Percentiles rank a stretch among this genome's conserved stretches.
Conservation (phyloP, 331 rosid genomes). For the Quercus phellos region DNA sequence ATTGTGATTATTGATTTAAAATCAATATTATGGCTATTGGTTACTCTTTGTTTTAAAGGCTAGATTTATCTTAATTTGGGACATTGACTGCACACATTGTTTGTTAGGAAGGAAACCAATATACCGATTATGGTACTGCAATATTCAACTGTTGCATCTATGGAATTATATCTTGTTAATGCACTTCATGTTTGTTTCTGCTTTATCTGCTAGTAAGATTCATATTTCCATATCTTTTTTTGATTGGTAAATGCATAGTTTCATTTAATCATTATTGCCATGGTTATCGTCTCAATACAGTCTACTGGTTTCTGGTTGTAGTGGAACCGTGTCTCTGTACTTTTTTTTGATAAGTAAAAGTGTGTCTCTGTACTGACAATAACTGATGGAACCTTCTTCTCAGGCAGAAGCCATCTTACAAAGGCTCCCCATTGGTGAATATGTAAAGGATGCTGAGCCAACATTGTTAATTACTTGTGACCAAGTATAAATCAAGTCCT, state of each 20-base stretch:
- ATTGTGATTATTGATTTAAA: background rate
- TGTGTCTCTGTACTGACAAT: background rate
- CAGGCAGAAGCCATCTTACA: constrained; percentile 89
- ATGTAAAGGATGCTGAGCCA: constrained; percentile 60
- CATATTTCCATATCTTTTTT: too few relatives aligned
- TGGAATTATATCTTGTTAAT: background rate
- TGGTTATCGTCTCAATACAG: background rate
- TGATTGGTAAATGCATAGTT: background rate
- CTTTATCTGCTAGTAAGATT: background rate
- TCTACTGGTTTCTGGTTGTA: constrained; percentile 19
- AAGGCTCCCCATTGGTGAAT: constrained; percentile 67
- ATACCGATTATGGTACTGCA: background rate
- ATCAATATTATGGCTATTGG: background rate
- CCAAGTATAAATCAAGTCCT: constrained; percentile 72
- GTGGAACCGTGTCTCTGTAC: constrained; percentile 23
- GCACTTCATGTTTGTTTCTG: background rate
- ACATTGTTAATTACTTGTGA: constrained; percentile 78
- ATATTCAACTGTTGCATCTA: background rate
- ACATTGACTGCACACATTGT: background rate
- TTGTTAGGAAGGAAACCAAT: background rate
- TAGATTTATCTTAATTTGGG: background rate
- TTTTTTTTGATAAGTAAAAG: background rate
- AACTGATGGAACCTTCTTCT: constrained; percentile 52
- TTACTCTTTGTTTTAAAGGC: background rate
- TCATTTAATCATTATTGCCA: background rate